These are phyloP conservation scores for Penicillium flavigenum DNA, from an alignment of 495 filamentous ascomycete genomes.

Conservation along the genomic window DNA sequence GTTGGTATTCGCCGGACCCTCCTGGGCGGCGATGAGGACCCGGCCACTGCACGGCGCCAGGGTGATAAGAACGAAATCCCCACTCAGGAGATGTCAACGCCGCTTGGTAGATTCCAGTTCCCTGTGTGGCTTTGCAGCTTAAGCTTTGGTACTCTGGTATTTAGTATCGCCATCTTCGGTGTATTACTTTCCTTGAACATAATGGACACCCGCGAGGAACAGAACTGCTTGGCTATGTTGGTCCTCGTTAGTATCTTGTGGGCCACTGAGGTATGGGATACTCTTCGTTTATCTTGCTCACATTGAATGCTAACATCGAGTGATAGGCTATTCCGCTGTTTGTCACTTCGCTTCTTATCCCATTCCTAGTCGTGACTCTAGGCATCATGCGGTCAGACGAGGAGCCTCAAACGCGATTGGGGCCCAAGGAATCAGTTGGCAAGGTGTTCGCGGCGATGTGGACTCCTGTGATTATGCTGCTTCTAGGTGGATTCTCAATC, in stretches of 20 bases:
- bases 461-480: constrained; percentile 98
- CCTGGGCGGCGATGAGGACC: constrained; percentile 72
- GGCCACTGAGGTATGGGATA: constrained; percentile 82
- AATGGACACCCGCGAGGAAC: constrained; percentile 81
- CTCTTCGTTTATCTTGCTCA: constrained; percentile 7
- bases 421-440: constrained; percentile 69
- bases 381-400: constrained; percentile 76
- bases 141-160: constrained; percentile 73
- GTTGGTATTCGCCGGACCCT: constrained; percentile 77
- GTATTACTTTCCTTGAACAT: constrained; percentile 70
- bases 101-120: constrained; percentile 70
- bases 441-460: constrained; percentile 95
- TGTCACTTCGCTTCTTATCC: constrained; percentile 90
- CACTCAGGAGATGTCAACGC: constrained; percentile 72
- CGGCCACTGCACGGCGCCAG: constrained; percentile 68
- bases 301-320: constrained; percentile 6
- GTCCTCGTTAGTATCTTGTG: constrained; percentile 92
- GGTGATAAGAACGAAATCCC: constrained; percentile 71
- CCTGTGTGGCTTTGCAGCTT: constrained; percentile 82
- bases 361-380: constrained; percentile 87
- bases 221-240: constrained; percentile 92
- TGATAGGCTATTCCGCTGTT: constrained; percentile 89
- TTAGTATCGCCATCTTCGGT: constrained; percentile 69
- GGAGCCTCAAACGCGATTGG: constrained; percentile 66
- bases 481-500: constrained; percentile 94